phyloP scores from a whole-genome alignment of 1,284 basidiomycete species.

The Austropuccinia psidii region DNA sequence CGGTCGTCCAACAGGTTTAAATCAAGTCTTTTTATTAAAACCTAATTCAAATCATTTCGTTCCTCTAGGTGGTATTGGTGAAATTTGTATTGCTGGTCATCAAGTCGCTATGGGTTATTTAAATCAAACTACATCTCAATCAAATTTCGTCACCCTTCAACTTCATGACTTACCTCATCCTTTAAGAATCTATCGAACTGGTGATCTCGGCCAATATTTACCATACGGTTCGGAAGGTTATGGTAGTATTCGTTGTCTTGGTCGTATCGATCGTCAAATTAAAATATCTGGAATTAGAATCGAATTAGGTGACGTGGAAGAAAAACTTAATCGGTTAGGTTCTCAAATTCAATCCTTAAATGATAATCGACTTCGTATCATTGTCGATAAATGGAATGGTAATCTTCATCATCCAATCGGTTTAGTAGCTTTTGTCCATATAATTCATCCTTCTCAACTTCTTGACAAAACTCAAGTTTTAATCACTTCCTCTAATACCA shows the following conservation, averaged over 20 bases:
- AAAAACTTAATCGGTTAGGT: slow-evolving; percentile 37
- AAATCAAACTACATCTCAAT: slow-evolving; percentile 37
- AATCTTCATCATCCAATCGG: slow-evolving; percentile 25
- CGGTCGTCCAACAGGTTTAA: slow-evolving; percentile 41
- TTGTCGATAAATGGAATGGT: slow-evolving; percentile 41
- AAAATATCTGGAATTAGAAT: slow-evolving; percentile 43
- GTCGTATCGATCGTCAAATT: slow-evolving; percentile 42
- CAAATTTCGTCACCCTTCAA: slow-evolving; percentile 37
- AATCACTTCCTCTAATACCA: slow-evolving; percentile 4
- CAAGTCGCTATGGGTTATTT: slow-evolving; percentile 42
- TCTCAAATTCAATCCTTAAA: not conserved
- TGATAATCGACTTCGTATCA: slow-evolving; percentile 36
- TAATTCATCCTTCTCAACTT: not conserved
- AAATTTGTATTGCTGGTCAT: slow-evolving; percentile 41
- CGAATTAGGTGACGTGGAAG: slow-evolving; percentile 42
- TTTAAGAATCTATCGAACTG: slow-evolving; percentile 40
- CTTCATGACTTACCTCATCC: not conserved
- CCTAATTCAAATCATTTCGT: slow-evolving; percentile 17
- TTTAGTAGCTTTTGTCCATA: slow-evolving; percentile 38
- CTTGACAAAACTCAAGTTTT: slow-evolving; percentile 35
- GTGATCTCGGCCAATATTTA: slow-evolving; percentile 41
- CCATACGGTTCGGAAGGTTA: slow-evolving; percentile 37
- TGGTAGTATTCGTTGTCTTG: slow-evolving; percentile 41
- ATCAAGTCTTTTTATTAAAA: slow-evolving; percentile 39
- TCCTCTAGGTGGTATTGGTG: slow-evolving; percentile 41